Conservation (phyloP, 148 eudicot species). For the Camellia granthamiana region DNA sequence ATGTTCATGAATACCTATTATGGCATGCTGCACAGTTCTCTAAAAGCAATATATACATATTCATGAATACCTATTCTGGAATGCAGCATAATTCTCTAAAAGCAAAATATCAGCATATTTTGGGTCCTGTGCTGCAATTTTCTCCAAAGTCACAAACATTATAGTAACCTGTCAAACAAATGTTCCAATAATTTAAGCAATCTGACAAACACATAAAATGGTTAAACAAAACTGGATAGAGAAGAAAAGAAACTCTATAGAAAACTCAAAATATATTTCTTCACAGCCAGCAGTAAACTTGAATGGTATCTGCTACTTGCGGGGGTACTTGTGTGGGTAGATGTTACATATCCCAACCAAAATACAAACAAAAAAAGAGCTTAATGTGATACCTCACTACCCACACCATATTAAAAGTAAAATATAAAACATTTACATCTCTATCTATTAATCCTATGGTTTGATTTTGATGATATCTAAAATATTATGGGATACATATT, state of each 20-base stretch:
- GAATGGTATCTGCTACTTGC: conserved; percentile 7
- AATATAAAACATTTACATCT: no score
- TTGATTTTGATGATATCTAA: no score
- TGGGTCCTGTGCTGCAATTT: conserved; percentile 73
- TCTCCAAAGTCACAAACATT: conserved; percentile 94
- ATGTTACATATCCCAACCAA: background rate
- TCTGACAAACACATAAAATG: background rate
- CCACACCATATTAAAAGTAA: no score
- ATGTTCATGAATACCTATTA: background rate
- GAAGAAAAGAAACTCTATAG: background rate
- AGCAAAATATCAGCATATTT: conserved; percentile 84
- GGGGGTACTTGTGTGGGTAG: background rate
- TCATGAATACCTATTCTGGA: conserved; percentile 75
- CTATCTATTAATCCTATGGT: no score
- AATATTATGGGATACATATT: no score
- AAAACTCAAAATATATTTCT: background rate
- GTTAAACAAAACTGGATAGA: background rate
- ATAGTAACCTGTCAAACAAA: conserved; percentile 62
- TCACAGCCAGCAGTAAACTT: background rate
- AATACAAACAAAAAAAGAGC: background rate
- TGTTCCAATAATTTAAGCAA: background rate
- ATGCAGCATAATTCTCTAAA: conserved; percentile 94
- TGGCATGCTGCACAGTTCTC: background rate
- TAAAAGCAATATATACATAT: background rate
- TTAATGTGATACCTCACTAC: background rate